Evolutionary conservation across 2,329 filamentous ascomycete genomes (phyloP).

Genomic region (Sphaerulina vaccinii): DNA sequence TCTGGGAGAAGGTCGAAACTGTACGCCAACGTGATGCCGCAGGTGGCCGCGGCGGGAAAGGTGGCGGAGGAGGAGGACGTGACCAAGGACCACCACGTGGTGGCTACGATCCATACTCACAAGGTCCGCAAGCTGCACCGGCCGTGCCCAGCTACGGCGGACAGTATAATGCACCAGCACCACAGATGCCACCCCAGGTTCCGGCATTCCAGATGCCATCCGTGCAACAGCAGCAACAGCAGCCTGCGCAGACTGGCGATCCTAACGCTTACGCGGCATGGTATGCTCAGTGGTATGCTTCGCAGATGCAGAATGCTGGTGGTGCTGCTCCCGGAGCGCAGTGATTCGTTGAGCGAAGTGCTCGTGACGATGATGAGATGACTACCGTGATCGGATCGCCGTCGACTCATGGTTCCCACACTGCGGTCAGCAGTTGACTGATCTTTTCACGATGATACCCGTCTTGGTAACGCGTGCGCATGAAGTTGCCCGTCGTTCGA

Average conservation of each 20-base stretch:
- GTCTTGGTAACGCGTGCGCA: constrained; percentile 20
- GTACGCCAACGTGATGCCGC: constrained; percentile 59
- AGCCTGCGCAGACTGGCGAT: constrained; percentile 17
- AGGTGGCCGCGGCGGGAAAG: constrained; percentile 32
- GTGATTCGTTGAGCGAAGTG: constrained; percentile 28
- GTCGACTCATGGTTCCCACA: constrained; percentile 6
- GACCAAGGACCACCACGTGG: constrained; percentile 36
- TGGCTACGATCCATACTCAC: constrained; percentile 49
- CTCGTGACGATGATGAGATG: constrained; percentile 28
- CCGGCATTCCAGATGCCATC: constrained; percentile 36
- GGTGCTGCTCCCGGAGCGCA: constrained; percentile 37
- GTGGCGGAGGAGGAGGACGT: constrained; percentile 31
- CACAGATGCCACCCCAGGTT: constrained; percentile 33
- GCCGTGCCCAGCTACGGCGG: constrained; percentile 33
- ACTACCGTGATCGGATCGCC: constrained; percentile 15
- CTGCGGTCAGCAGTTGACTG: constrained; percentile 12
- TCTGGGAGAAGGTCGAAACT: constrained; percentile 88
- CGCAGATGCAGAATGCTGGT: constrained; percentile 33
- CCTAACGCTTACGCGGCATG: constrained; percentile 26
- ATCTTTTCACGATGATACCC: constrained; percentile 21
- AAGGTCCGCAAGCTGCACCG: constrained; percentile 43
- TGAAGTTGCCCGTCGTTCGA: constrained; percentile 16
- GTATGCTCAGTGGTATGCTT: constrained; percentile 20
- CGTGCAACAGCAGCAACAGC: constrained; percentile 22
- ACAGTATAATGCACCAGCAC: constrained; percentile 30